A percentile compares a stretch with the other conserved stretches of the same genome.
Conservation (phyloP, 768 basidiomycete genomes). For the Cystofilobasidium bisporidii region DNA sequence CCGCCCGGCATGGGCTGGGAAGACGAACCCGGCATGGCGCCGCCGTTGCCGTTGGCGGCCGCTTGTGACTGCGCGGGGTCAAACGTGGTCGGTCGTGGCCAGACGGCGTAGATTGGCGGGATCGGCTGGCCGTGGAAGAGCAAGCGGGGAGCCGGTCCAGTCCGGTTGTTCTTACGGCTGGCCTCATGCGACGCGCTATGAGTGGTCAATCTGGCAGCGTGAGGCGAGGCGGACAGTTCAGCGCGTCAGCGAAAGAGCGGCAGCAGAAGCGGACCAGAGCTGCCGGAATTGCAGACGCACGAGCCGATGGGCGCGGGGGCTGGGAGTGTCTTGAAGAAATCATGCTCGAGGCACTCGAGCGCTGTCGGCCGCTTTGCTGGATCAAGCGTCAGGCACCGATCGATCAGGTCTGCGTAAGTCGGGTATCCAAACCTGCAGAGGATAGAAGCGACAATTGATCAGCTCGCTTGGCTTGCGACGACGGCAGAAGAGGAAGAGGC, state of each 20-base stretch:
- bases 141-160: background rate
- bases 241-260: background rate
- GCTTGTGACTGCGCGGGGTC: background rate
- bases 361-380: slow-evolving; percentile 78
- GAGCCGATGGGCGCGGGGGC: slow-evolving; percentile 46
- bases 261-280: background rate
- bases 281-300: slow-evolving; percentile 32
- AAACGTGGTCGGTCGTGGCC: background rate
- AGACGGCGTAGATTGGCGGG: background rate
- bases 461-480: too few relatives aligned
- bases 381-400: slow-evolving; percentile 70
- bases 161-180: slow-evolving; percentile 19
- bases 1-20: background rate
- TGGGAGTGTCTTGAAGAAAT: slow-evolving; percentile 90
- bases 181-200: slow-evolving; percentile 24
- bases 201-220: slow-evolving; percentile 1
- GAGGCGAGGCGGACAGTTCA: background rate
- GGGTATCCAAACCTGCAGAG: slow-evolving; percentile 32
- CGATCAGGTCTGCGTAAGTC: slow-evolving; percentile 63
- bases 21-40: too few relatives aligned
- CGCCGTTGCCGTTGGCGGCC: background rate
- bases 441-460: background rate
- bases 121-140: too few relatives aligned
- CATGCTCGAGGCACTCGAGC: slow-evolving; percentile 73
- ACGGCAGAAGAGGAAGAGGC: too few relatives aligned